A percentile compares a stretch with the other conserved stretches of the same genome.
Conservation (phyloP, 2,329 filamentous ascomycete species). For the Cytospora piceicola region DNA sequence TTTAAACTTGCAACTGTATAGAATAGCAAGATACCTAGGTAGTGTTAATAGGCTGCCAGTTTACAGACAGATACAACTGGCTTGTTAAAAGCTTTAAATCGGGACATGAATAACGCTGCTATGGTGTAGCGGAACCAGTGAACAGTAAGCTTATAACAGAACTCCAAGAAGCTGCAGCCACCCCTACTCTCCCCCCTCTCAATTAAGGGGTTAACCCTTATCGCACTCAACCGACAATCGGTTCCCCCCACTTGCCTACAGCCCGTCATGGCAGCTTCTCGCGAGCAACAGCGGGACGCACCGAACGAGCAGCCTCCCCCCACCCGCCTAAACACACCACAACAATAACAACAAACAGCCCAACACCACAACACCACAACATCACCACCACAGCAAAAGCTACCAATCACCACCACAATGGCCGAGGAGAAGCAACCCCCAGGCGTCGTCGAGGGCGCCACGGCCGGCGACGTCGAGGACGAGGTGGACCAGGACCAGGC, state of each 20-base stretch:
- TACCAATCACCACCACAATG: constrained; percentile 48
- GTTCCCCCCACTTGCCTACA: background rate
- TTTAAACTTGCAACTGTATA: too few species aligned
- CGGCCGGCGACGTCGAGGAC: constrained; percentile 61
- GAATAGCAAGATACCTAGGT: too few species aligned
- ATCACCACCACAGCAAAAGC: background rate
- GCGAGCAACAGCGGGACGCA: background rate
- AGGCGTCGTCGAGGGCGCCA: constrained; percentile 62
- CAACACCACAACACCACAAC: constrained; percentile 2
- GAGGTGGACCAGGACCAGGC: constrained; percentile 51
- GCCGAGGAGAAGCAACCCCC: constrained; percentile 64
- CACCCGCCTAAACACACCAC: background rate
- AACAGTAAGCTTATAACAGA: too few species aligned
- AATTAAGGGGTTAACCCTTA: background rate
- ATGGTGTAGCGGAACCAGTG: too few species aligned
- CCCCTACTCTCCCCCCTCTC: too few species aligned
- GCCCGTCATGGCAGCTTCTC: constrained; percentile 3
- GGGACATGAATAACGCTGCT: too few species aligned
- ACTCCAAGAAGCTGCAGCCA: too few species aligned
- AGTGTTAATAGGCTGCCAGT: too few species aligned
- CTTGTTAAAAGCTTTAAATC: too few species aligned
- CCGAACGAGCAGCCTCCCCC: background rate
- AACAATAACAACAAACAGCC: background rate
- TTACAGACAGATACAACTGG: too few species aligned
- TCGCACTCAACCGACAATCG: background rate